Base-by-base conservation (phyloP, 2,329 filamentous ascomycete genomes). In the Xylariomycetidae sp. region DNA sequence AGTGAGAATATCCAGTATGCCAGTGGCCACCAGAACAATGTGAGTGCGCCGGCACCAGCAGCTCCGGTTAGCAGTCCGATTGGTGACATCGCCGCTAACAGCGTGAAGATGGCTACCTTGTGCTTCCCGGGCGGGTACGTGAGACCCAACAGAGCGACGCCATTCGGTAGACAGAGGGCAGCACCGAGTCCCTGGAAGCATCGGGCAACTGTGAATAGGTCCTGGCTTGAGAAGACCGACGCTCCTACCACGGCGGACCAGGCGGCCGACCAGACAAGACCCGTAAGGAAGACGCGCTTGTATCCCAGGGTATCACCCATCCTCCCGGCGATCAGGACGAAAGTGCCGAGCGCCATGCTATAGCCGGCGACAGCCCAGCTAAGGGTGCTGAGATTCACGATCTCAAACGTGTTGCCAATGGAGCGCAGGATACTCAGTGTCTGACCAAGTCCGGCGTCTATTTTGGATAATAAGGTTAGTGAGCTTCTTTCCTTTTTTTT, bases 151-250 rank as follows among this genome's bases (percentile, higher is more conserved):
- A 86, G 63, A 3, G 78, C 80, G 15, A 85, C 56, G 0, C 66
- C 77, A 41, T 82, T 85, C 1, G 82, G 81, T 16, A 85, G 60
- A 9, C 70, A 59, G 20, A 85, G 62, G 1, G 79, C 77, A 0
- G 77, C 74, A 0, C 81, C 82, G 13, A 81, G 67, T 0, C 77
- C 75, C 41, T 80, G 75, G 3, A 79, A 51, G 0, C 69, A 72
- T 5, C 76, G 64, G n/a, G 64, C 62, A 22, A 69, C 58, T 38
- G 72, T 62, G 45, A 76, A 75, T 14, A 53, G 31, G 7, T 27
- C 33, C 16, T 32, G 31, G 3, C 30, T 45, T 5, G 61, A 62
- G 36, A 65, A 68, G 30, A 51, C 46, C 3, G 56, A 59, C 20
- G 69, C 63, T 0, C 73, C 75, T 4, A 62, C 63, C 2, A 72